Conservation (phyloP, 805 yeast species). For the Cyberlindnera mycetangii region DNA sequence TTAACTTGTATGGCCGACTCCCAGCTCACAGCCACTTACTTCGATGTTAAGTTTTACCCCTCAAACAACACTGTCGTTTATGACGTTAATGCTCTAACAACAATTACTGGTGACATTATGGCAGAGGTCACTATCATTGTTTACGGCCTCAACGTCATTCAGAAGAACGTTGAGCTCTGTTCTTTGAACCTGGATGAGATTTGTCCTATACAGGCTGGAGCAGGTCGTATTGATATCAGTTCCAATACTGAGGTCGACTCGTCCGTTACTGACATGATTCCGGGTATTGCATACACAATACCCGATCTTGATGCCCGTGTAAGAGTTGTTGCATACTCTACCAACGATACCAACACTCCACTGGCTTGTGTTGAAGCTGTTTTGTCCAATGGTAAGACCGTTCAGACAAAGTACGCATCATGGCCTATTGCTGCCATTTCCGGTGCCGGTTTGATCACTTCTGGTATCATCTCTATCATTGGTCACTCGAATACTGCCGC, state of each 20-base stretch:
- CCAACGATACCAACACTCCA: constrained; percentile 43
- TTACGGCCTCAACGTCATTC: constrained; percentile 71
- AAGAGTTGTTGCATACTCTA: constrained; percentile 59
- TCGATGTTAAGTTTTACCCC: constrained; percentile 74
- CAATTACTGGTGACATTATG: constrained; percentile 63
- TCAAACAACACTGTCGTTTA: constrained; percentile 58
- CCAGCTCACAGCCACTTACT: constrained; percentile 77
- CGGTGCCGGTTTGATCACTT: constrained; percentile 81
- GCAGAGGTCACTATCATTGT: constrained; percentile 68
- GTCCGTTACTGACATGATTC: constrained; percentile 52
- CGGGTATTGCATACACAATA: constrained; percentile 80
- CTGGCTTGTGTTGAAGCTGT: constrained; percentile 93
- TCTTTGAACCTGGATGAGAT: constrained; percentile 48
- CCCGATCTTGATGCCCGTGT: constrained; percentile 96
- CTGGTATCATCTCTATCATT: constrained; percentile 80
- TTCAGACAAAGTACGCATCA: constrained; percentile 84
- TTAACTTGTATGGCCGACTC: constrained; percentile 92
- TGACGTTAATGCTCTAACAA: constrained; percentile 74
- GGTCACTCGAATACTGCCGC: constrained; percentile 94
- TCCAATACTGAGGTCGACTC: constrained; percentile 44
- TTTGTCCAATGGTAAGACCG: constrained; percentile 86
- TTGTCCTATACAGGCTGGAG: constrained; percentile 83
- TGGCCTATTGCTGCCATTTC: constrained; percentile 96
- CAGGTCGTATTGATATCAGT: constrained; percentile 80
- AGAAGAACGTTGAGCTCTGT: constrained; percentile 62